Base-by-base conservation (phyloP, 768 basidiomycete species). In the Boletus sp. region DNA sequence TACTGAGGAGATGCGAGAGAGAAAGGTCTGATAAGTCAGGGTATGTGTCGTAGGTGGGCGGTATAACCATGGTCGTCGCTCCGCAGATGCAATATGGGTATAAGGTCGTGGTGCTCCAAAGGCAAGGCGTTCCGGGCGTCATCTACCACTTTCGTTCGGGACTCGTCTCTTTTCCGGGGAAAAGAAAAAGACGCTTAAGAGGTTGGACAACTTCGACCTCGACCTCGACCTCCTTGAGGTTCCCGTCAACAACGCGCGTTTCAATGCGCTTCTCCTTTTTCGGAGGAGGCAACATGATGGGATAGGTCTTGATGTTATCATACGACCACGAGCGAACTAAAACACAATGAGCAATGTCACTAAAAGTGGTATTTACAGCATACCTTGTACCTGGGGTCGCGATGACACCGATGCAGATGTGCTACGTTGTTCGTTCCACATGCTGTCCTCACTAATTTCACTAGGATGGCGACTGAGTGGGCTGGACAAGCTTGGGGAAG, bases 251-350 rank as follows among this genome's bases (percentile, higher is more conserved):
- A 39, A 86, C 66, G 30, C 78, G 70, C 33, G 73, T 76, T 71
- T 80, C 80, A 25, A 75, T 67, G 47, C 75, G 75, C 58, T 72
- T 73, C 72, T 83, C 81, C 66, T 75, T 84, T 72, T 77, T 77
- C 41, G 75, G 71, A n/a, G 79, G 81, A 35, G 79, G 71, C 55
- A 67, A 67, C 69, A 70, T 75, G 55, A 82, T 72, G 15, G 84
- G 82, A 60, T 89, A 90, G 4, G 83, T 87, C 64, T 77, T 79
- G 56, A 87, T 68, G 58, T 85, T 85, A 62, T 88, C 86, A 62
- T 88, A 89, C 2, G 87, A 88, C 87, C 85, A 88, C 3, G 88
- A 83, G 29, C 85, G 84, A 13, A 74, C 87, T 88, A 53, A 39
- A 44, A 30, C n/a, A 19, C 7, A 0, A 38, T 66, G 33, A 58